phyloP scores from a whole-genome alignment of 768 basidiomycete genomes.

The Mycena rosella region DNA sequence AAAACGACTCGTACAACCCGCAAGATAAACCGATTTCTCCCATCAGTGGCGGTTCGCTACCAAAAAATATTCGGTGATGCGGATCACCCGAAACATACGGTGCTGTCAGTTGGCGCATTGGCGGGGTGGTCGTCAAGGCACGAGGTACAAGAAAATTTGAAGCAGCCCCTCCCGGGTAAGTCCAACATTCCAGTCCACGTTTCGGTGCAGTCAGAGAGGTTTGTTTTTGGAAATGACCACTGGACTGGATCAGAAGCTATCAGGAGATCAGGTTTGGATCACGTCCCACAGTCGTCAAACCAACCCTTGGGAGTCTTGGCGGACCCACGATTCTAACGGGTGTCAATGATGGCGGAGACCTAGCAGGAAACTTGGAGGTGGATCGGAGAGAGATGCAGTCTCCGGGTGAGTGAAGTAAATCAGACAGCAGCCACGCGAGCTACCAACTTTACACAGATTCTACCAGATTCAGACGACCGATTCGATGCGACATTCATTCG shows the following conservation, averaged over 20 bases:
- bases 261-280: conserved; percentile 6
- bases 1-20: not conserved
- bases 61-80: not conserved
- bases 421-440: conserved; percentile 11
- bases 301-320: conserved; percentile 6
- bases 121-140: not conserved
- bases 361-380: no score
- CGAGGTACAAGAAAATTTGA: no score
- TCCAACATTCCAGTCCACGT: no score
- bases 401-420: conserved; percentile 15
- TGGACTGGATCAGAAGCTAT: not conserved
- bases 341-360: not conserved
- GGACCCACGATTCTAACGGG: conserved; percentile 25
- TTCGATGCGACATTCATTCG: conserved; percentile 13
- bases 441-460: not conserved
- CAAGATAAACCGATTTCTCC: no score
- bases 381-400: no score
- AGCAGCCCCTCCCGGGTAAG: no score
- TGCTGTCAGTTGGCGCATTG: no score
- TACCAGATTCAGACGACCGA: not conserved
- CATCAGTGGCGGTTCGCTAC: conserved; percentile 9
- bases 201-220: no score
- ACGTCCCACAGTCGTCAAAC: not conserved
- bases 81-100: not conserved
- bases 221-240: not conserved